Evolutionary conservation across 345 rosid genomes (phyloP).

Genomic region (Eucalyptus erythrocorys): DNA sequence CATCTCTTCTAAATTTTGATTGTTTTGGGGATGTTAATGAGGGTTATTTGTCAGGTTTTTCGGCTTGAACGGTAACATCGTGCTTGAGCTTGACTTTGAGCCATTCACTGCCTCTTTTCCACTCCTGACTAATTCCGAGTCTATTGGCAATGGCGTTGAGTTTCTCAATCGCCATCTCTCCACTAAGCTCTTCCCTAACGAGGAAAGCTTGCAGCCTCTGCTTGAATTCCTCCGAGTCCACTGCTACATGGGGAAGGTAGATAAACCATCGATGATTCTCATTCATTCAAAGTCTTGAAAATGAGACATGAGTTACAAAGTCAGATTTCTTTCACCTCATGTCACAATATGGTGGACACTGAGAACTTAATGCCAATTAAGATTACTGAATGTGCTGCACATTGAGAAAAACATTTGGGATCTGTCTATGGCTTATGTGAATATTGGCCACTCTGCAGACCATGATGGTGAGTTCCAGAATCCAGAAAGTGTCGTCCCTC

Average conservation of each 20-base stretch:
- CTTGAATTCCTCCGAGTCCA: not conserved
- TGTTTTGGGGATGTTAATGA: not conserved
- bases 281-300: too few species aligned
- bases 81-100: slow-evolving; percentile 74
- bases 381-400: not conserved
- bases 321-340: too few species aligned
- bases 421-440: not conserved
- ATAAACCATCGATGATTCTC: accelerated
- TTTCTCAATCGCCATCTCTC: slow-evolving; percentile 85
- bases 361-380: too few species aligned
- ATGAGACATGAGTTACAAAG: too few species aligned
- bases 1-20: too few species aligned
- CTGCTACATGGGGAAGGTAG: slow-evolving; percentile 65
- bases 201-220: slow-evolving; percentile 4
- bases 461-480: slow-evolving; percentile 68
- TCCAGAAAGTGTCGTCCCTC: slow-evolving; percentile 48
- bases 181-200: slow-evolving; percentile 75
- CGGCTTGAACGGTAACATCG: slow-evolving; percentile 51
- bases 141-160: slow-evolving; percentile 84
- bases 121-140: slow-evolving; percentile 62
- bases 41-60: not conserved
- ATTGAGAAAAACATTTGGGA: not conserved
- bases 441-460: slow-evolving; percentile 24
- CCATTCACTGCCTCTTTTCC: slow-evolving; percentile 67
- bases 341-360: too few species aligned